Base-by-base conservation (phyloP, 202 grass and related monocot genomes). In the Saccharum hybrid region DNA sequence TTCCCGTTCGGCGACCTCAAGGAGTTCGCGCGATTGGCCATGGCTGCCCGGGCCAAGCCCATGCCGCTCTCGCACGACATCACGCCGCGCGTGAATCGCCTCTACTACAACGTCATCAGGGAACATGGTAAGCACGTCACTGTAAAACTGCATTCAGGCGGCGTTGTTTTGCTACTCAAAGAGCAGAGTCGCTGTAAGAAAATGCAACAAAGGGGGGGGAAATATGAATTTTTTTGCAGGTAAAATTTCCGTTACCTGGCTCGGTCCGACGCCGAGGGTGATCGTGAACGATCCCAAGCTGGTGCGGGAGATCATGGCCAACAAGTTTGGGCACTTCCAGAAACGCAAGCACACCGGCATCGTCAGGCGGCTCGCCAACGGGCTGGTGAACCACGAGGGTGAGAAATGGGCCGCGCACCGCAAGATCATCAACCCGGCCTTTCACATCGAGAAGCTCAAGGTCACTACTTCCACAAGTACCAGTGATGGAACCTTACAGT, bases 371-470 rank as follows among this genome's bases (percentile, higher is more conserved):
- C 0, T 93, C 6, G 10, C 49, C 16, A 34, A 65, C 4, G 94
- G 94, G 8, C 30, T 97, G 34, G 40, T 77, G 1, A 69, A 11
- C 0, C 79, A 83, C 41, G 82, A 94, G 23, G 91, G 91, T 3
- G 74, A 94, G 10, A 92, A 97, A 81, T 92, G 94, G 94, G 87
- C 45, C 18, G 75, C 66, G 64, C 91, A 97, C 76, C 90, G 89
- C 15, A 97, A 61, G 82, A 94, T 97, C 31, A 66, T 97, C 62
- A 92, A 83, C 78, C 94, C 81, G 9, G 93, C 93, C 6, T 94
- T 94, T 72, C 94, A 94, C 81, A 8, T 90, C 37, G 87, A 94
- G 13, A 97, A 94, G 66, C 61, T 93, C 8, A 92, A 97, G 91
- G 94, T 87, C 36, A 21, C 0, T 23, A 1, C 9, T 23, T 60